Evolutionary conservation across 768 basidiomycete species (phyloP).

Genomic region (Mycena filopes): DNA sequence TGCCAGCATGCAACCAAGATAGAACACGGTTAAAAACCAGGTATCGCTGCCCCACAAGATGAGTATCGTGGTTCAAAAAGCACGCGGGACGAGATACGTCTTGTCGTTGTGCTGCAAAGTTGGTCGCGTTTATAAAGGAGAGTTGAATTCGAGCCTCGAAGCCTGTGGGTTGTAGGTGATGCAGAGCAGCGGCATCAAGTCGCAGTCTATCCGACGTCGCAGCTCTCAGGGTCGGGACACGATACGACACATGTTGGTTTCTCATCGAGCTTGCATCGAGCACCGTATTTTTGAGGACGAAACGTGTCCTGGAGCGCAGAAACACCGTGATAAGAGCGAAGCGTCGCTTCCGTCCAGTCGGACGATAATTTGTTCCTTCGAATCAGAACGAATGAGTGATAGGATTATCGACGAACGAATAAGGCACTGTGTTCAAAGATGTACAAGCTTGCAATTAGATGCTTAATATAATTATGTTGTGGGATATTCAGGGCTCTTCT

Average conservation of each 20-base stretch:
- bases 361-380: not conserved
- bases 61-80: conserved; percentile 23
- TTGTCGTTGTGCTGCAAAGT: conserved; percentile 21
- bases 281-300: not conserved
- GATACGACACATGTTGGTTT: not conserved
- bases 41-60: conserved; percentile 29
- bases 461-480: not conserved
- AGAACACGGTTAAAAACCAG: conserved; percentile 19
- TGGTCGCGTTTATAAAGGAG: not conserved
- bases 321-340: conserved; percentile 1
- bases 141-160: not conserved
- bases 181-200: conserved; percentile 24
- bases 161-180: conserved; percentile 19
- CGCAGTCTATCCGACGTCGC: conserved; percentile 14
- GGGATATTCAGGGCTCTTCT: not conserved
- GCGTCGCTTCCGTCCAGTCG: not conserved
- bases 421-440: too few species aligned
- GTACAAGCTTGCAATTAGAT: not conserved
- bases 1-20: conserved; percentile 23
- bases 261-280: too few species aligned
- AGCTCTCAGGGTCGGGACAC: conserved; percentile 1
- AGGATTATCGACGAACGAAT: too few species aligned
- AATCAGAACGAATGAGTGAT: not conserved
- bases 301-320: not conserved
- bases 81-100: conserved; percentile 18